Percentiles rank a stretch among this genome's conserved stretches.
Conservation (phyloP, 2,329 filamentous ascomycete species). For the Ascosphaera acerosa region DNA sequence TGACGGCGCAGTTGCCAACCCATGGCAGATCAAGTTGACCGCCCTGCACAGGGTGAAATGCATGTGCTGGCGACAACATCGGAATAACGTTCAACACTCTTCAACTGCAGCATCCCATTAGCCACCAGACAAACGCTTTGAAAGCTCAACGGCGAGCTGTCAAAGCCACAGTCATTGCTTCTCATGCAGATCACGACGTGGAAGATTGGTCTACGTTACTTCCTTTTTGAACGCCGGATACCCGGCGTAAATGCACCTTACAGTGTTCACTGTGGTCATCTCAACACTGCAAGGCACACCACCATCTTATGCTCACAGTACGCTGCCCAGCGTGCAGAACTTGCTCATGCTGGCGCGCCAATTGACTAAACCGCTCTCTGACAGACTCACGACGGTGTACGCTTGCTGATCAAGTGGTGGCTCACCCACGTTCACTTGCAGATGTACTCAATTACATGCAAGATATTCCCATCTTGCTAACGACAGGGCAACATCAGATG, state of each 20-base stretch:
- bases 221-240: conserved; percentile 2
- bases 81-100: not conserved
- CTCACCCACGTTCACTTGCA: not conserved
- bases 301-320: not conserved
- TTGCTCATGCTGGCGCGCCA: not conserved
- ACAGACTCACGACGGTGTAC: not conserved
- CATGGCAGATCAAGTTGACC: no score
- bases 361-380: not conserved
- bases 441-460: not conserved
- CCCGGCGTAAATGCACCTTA: conserved; percentile 1
- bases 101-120: not conserved
- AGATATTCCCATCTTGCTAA: no score
- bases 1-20: no score
- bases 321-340: not conserved
- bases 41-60: not conserved
- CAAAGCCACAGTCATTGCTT: conserved; percentile 2
- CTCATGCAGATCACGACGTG: not conserved
- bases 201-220: conserved; percentile 3
- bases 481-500: no score
- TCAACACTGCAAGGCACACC: not conserved
- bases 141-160: not conserved
- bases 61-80: not conserved
- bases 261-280: not conserved
- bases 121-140: not conserved
- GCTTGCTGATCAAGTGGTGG: not conserved